Evolutionary conservation across 2,329 filamentous ascomycete species (phyloP).

Genomic region (Akanthomyces dipterigenus): DNA sequence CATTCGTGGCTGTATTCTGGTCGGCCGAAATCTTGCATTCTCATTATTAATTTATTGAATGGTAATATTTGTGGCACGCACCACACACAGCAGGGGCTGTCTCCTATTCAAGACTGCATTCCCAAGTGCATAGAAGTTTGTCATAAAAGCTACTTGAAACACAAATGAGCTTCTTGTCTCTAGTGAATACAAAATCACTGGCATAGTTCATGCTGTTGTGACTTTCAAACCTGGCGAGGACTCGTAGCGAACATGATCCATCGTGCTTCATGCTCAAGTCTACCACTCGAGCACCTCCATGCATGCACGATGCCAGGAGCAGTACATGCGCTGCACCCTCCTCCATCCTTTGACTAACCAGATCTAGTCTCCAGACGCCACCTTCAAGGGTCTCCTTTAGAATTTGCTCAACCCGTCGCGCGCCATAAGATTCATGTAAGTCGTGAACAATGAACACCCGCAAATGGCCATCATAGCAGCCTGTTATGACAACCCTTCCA

Average conservation of each 20-base stretch:
- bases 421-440: conserved; percentile 32
- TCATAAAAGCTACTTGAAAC: conserved; percentile 76
- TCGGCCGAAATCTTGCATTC: too few relatives aligned
- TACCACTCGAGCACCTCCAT: conserved; percentile 70
- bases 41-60: neutral
- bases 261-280: conserved; percentile 32
- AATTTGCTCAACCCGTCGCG: conserved; percentile 44
- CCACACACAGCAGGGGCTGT: neutral
- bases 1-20: neutral
- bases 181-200: conserved; percentile 56
- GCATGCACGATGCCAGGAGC: conserved; percentile 89
- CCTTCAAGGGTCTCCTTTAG: conserved; percentile 62
- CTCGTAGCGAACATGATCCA: conserved; percentile 51
- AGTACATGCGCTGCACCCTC: conserved; percentile 27
- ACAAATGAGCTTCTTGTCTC: conserved; percentile 32
- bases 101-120: conserved; percentile 17
- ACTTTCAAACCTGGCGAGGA: conserved; percentile 69
- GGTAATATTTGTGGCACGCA: neutral
- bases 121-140: conserved; percentile 62
- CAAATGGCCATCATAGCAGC: conserved; percentile 84
- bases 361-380: conserved; percentile 81
- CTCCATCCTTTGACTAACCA: conserved; percentile 36
- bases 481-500: conserved; percentile 63
- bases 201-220: conserved; percentile 96
- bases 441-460: conserved; percentile 54